phyloP scores from a whole-genome alignment of 75 land plant species.

The Pinus albicaulis region DNA sequence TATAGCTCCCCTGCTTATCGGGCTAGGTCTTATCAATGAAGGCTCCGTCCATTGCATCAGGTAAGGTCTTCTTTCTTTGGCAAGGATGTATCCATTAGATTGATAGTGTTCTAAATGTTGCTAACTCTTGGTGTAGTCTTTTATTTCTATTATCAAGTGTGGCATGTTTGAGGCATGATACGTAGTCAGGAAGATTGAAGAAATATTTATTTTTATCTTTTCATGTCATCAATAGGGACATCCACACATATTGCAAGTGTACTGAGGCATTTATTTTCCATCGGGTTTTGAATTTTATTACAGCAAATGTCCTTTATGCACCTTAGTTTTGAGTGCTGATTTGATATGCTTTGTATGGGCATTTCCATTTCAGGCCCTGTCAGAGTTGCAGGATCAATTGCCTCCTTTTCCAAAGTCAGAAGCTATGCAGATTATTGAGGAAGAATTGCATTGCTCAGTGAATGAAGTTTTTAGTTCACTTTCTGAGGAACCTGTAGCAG shows the following conservation, averaged over 20 bases:
- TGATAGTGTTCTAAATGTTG: neutral
- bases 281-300: neutral
- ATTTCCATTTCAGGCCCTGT: slow-evolving; percentile 56
- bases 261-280: neutral
- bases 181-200: neutral
- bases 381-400: slow-evolving; percentile 86
- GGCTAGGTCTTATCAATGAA: too few relatives aligned
- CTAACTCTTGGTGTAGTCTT: neutral
- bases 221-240: neutral
- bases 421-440: slow-evolving; percentile 82
- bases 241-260: neutral
- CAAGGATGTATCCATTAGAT: too few relatives aligned
- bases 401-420: slow-evolving; percentile 78
- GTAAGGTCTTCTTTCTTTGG: too few relatives aligned
- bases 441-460: slow-evolving; percentile 68
- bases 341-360: slow-evolving; percentile 1
- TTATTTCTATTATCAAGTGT: neutral
- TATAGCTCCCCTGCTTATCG: too few relatives aligned
- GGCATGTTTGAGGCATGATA: neutral
- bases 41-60: too few relatives aligned
- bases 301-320: neutral
- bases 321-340: neutral
- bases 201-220: neutral
- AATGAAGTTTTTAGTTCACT: slow-evolving; percentile 53
- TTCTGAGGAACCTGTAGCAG: slow-evolving; percentile 89